phyloP scores from a whole-genome alignment of 148 eudicot genomes.

The Rhododendron ovatum region DNA sequence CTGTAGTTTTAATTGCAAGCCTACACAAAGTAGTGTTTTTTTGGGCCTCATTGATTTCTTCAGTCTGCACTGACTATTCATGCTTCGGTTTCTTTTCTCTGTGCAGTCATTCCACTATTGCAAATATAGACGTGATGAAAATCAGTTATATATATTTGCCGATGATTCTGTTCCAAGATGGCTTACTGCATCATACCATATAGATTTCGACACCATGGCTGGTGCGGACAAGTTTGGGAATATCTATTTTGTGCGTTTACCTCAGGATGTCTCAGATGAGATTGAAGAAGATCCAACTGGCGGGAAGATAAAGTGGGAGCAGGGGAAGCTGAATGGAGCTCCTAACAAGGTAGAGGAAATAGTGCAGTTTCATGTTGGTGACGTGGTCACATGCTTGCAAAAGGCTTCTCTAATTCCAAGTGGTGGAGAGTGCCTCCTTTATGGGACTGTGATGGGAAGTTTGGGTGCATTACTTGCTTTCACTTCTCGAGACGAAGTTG shows the following conservation, averaged over 20 bases:
- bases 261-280: constrained; percentile 96
- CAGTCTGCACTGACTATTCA: constrained; percentile 12
- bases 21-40: background rate
- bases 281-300: constrained; percentile 99
- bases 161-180: constrained; percentile 96
- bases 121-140: constrained; percentile 96
- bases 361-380: constrained; percentile 96
- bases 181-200: constrained; percentile 86
- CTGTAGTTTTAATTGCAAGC: background rate
- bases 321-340: constrained; percentile 93
- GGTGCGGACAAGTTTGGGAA: constrained; percentile 98
- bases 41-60: background rate
- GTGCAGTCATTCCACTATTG: constrained; percentile 94
- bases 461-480: constrained; percentile 94
- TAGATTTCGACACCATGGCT: constrained; percentile 99
- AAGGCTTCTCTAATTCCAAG: constrained; percentile 93
- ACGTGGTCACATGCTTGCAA: constrained; percentile 83
- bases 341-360: constrained; percentile 98
- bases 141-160: constrained; percentile 91
- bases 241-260: constrained; percentile 82
- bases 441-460: constrained; percentile 99
- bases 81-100: constrained; percentile 7
- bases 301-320: constrained; percentile 95
- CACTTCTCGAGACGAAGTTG: constrained; percentile 91
- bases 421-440: constrained; percentile 86